These are phyloP conservation scores for Saccharomycopsis sp. DNA, from an alignment of 805 yeast genomes.

Conservation along the genomic window DNA sequence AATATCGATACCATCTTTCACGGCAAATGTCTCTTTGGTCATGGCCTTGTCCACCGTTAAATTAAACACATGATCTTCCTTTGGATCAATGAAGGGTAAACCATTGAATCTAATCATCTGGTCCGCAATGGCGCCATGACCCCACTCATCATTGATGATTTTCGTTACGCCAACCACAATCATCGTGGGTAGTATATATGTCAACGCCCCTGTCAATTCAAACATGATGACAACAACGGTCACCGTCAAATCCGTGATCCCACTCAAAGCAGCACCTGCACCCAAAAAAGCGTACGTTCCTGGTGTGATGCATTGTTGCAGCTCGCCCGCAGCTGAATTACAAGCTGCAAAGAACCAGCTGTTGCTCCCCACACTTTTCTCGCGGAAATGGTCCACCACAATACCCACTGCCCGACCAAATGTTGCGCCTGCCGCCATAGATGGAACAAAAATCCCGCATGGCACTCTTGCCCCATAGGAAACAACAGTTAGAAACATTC, in stretches of 20 bases:
- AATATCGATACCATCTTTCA: no score
- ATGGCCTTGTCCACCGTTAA: constrained; percentile 42
- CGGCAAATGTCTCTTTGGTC: constrained; percentile 38
- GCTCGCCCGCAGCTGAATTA: constrained; percentile 31
- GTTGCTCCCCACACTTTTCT: constrained; percentile 27
- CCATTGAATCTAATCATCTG: constrained; percentile 89
- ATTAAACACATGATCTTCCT: constrained; percentile 56
- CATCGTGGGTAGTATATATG: constrained; percentile 92
- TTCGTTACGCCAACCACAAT: constrained; percentile 86
- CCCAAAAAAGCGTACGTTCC: constrained; percentile 95
- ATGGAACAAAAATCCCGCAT: constrained; percentile 96
- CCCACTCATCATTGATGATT: constrained; percentile 65
- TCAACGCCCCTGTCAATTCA: constrained; percentile 90
- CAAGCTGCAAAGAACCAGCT: constrained; percentile 32
- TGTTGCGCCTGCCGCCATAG: constrained; percentile 94
- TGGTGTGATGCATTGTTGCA: constrained; percentile 67
- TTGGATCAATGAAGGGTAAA: constrained; percentile 67
- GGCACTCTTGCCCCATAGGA: constrained; percentile 93
- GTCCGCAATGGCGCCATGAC: constrained; percentile 88
- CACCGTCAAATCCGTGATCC: constrained; percentile 86
- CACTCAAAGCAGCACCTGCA: constrained; percentile 91
- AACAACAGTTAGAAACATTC: constrained; percentile 65
- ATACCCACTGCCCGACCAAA: constrained; percentile 85
- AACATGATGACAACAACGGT: constrained; percentile 94
- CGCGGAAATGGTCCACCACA: constrained; percentile 38